Percentiles rank a stretch among this genome's conserved stretches.
phyloP scores from a whole-genome alignment of 2,329 filamentous ascomycete genomes.

The Colletotrichum melonis region DNA sequence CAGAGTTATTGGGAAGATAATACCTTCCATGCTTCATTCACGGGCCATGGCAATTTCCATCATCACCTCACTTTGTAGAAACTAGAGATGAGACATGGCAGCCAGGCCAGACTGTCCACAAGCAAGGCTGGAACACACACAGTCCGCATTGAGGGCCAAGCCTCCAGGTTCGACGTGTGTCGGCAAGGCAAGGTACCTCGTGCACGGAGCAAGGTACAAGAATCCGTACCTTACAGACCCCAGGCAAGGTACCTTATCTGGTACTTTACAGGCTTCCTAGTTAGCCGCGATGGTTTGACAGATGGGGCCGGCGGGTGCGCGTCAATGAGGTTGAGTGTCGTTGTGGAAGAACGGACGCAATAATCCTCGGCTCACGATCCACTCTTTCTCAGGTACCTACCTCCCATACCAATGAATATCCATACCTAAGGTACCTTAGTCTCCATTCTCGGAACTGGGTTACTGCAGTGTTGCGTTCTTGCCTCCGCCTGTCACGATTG shows the following conservation, averaged over 20 bases:
- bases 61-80: neutral
- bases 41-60: neutral
- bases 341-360: conserved; percentile 17
- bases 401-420: no score
- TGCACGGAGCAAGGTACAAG: neutral
- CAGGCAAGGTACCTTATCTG: neutral
- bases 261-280: neutral
- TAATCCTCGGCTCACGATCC: neutral
- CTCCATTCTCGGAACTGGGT: conserved; percentile 8
- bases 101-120: neutral
- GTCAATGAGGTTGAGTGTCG: neutral
- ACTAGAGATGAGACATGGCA: neutral
- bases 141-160: conserved; percentile 27
- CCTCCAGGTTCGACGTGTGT: neutral
- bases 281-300: conserved; percentile 22
- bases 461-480: neutral
- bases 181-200: neutral
- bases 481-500: neutral
- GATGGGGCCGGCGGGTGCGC: conserved; percentile 14
- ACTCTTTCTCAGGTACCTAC: neutral
- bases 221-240: no score
- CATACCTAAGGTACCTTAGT: no score
- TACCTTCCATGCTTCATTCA: no score
- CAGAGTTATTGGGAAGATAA: no score
- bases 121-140: neutral